phyloP scores from a whole-genome alignment of 306 rosid species.

The Cicer bijugum region DNA sequence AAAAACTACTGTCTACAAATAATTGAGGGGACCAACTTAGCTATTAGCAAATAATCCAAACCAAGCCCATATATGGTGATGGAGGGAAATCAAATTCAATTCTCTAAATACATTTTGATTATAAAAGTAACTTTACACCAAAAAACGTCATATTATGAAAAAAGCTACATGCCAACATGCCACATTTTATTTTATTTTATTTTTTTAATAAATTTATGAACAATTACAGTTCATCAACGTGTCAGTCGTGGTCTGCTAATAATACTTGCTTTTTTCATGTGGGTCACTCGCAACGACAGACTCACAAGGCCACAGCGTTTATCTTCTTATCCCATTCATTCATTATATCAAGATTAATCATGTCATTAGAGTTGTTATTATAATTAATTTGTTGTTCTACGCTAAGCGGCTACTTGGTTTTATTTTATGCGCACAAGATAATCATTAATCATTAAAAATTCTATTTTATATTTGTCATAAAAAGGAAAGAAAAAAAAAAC shows the following conservation, averaged over 20 bases:
- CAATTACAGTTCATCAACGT: constrained; percentile 39
- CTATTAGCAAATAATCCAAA: constrained; percentile 15
- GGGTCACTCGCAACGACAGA: constrained; percentile 40
- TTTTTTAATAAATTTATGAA: background rate
- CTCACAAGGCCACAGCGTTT: constrained; percentile 28
- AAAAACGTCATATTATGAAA: background rate
- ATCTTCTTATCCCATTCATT: constrained; percentile 38
- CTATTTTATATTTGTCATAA: background rate
- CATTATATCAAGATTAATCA: background rate
- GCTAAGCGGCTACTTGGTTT: background rate
- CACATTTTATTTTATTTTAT: background rate
- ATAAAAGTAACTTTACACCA: constrained; percentile 21
- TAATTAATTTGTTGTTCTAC: background rate
- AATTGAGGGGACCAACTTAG: constrained; percentile 38
- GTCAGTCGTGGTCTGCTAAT: constrained; percentile 36
- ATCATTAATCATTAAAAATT: background rate
- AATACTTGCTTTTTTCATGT: constrained; percentile 45
- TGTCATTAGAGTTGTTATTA: background rate
- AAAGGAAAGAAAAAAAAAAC: background rate
- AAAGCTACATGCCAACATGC: background rate
- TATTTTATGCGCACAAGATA: background rate
- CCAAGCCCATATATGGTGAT: background rate
- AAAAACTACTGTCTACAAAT: constrained; percentile 6
- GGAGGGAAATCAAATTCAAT: constrained; percentile 25
- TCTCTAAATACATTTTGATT: background rate